Conservation (phyloP, 441 rosid genomes). For the Pelargonium cotyledonis region DNA sequence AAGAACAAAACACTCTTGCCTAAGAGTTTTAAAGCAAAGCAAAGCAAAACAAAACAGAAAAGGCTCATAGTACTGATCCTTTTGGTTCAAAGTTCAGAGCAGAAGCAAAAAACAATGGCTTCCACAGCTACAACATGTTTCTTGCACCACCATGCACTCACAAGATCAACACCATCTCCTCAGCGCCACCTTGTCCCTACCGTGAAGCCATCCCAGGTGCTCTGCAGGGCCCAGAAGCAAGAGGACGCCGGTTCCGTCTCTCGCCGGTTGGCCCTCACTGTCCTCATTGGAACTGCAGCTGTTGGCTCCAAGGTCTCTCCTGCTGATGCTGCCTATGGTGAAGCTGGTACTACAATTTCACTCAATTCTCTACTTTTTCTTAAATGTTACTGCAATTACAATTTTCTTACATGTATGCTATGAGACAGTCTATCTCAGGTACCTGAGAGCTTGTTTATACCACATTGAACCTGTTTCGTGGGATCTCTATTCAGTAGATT, state of each 20-base stretch:
- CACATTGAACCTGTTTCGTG: too few species aligned
- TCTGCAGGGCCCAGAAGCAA: constrained; percentile 68
- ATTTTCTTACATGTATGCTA: too few species aligned
- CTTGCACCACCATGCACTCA: constrained; percentile 69
- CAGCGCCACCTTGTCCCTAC: constrained; percentile 38
- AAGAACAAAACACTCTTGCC: neutral
- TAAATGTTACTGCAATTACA: too few species aligned
- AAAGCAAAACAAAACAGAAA: neutral
- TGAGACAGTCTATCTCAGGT: too few species aligned
- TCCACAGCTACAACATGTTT: constrained; percentile 60
- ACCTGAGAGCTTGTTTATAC: too few species aligned
- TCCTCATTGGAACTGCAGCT: constrained; percentile 80
- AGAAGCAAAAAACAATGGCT: constrained; percentile 38
- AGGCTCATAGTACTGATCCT: neutral
- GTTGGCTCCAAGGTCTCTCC: constrained; percentile 80
- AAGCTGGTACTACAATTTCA: constrained; percentile 48
- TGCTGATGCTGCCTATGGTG: constrained; percentile 98
- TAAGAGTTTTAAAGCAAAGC: neutral
- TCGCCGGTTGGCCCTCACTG: constrained; percentile 78
- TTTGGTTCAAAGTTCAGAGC: neutral
- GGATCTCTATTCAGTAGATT: too few species aligned
- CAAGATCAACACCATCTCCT: constrained; percentile 43
- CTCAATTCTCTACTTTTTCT: neutral
- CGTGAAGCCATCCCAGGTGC: constrained; percentile 44
- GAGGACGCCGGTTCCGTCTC: constrained; percentile 40